Evolutionary conservation across 495 filamentous ascomycete genomes (phyloP).

Genomic region (Neurospora sp.): DNA sequence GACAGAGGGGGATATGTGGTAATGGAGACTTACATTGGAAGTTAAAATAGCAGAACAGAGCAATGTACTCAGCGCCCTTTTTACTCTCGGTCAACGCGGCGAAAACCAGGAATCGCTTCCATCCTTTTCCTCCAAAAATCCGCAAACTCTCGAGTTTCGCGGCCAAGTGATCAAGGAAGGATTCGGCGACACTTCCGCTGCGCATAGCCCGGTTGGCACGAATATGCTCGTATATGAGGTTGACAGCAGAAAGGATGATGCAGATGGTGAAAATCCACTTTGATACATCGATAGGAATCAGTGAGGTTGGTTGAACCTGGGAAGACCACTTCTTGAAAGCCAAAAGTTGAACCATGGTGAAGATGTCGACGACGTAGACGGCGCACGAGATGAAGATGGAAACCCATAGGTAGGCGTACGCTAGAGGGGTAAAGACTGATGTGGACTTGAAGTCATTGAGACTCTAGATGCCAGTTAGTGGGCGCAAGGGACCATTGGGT

Average conservation of each 20-base stretch:
- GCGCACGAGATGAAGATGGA: slow-evolving; percentile 69
- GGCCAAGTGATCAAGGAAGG: slow-evolving; percentile 79
- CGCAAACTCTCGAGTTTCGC: slow-evolving; percentile 73
- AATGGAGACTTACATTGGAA: slow-evolving; percentile 61
- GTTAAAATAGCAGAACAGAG: slow-evolving; percentile 87
- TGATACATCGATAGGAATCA: slow-evolving; percentile 52
- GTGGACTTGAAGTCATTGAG: slow-evolving; percentile 79
- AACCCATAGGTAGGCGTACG: slow-evolving; percentile 76
- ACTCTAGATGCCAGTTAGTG: slow-evolving; percentile 43
- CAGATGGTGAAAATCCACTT: slow-evolving; percentile 88
- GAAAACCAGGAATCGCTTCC: slow-evolving; percentile 84
- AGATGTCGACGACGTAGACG: slow-evolving; percentile 83
- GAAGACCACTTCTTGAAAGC: slow-evolving; percentile 65
- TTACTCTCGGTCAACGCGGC: slow-evolving; percentile 83
- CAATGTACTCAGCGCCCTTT: slow-evolving; percentile 83
- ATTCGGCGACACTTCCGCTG: slow-evolving; percentile 77
- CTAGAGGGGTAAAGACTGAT: slow-evolving; percentile 64
- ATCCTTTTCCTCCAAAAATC: slow-evolving; percentile 55
- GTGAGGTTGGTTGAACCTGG: slow-evolving; percentile 27
- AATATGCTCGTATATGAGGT: slow-evolving; percentile 66
- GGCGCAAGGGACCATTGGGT: slow-evolving; percentile 1
- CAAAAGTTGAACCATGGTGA: slow-evolving; percentile 83
- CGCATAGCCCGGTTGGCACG: slow-evolving; percentile 70
- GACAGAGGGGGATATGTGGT: background rate
- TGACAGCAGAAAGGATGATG: slow-evolving; percentile 76